Percentiles rank a stretch among this genome's conserved stretches.
Conservation (phyloP, 2,329 filamentous ascomycete genomes). For the Colletotrichum tropicale region DNA sequence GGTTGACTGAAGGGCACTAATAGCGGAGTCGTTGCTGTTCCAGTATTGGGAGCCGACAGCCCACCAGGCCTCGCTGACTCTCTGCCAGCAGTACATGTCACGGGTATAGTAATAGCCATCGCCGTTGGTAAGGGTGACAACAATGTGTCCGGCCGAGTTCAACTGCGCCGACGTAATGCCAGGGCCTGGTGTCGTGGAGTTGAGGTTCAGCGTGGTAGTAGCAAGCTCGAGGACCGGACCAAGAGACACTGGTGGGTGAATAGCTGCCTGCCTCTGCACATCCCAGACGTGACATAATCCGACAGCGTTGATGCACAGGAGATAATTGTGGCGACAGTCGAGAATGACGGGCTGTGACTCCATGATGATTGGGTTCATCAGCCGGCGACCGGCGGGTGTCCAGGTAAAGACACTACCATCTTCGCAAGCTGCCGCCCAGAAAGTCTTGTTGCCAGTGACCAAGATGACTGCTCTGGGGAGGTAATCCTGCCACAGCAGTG, state of each 20-base stretch:
- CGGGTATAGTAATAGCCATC: conserved; percentile 92
- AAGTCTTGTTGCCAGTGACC: conserved; percentile 85
- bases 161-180: conserved; percentile 90
- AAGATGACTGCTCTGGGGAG: conserved; percentile 86
- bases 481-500: conserved; percentile 91
- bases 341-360: conserved; percentile 95
- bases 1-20: conserved; percentile 78
- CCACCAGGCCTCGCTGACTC: conserved; percentile 98
- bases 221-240: conserved; percentile 90
- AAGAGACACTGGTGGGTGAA: conserved; percentile 88
- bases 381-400: conserved; percentile 87
- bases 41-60: conserved; percentile 97
- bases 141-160: conserved; percentile 83
- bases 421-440: conserved; percentile 93
- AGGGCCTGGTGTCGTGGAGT: conserved; percentile 76
- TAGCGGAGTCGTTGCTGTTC: conserved; percentile 94
- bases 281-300: conserved; percentile 96
- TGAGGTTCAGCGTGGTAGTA: conserved; percentile 76
- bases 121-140: conserved; percentile 92
- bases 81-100: conserved; percentile 89
- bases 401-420: conserved; percentile 90
- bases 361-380: conserved; percentile 83
- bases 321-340: conserved; percentile 87
- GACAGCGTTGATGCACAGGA: conserved; percentile 86
- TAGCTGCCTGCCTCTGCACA: conserved; percentile 78